These are phyloP conservation scores for Brachypodium distachyon DNA, from an alignment of 202 grass and related monocot genomes.

Conservation along the genomic window DNA sequence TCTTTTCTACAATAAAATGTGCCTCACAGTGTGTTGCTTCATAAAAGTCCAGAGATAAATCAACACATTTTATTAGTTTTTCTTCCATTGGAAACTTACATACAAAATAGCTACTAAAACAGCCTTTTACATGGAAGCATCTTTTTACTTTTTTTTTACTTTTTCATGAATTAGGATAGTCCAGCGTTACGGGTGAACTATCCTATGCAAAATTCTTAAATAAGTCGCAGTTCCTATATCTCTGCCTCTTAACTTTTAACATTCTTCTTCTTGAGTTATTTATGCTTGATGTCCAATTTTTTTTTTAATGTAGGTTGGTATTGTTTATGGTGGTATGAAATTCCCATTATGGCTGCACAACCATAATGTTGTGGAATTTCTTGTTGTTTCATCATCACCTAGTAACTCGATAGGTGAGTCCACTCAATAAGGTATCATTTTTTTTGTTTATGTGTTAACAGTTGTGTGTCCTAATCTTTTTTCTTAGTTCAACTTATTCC, in stretches of 20 bases:
- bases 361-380: constrained; percentile 53
- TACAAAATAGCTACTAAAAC: not conserved
- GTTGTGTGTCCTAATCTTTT: not conserved
- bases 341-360: constrained; percentile 57
- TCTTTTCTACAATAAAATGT: not conserved
- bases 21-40: not conserved
- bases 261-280: too few relatives aligned
- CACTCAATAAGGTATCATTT: not conserved
- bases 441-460: not conserved
- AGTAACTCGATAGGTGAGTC: constrained; percentile 50
- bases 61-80: not conserved
- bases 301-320: constrained; percentile 41
- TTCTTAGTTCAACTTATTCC: constrained; percentile 84
- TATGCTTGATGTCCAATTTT: not conserved
- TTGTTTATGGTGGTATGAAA: constrained; percentile 65
- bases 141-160: not conserved
- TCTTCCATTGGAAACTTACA: not conserved
- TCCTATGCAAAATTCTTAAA: not conserved
- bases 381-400: constrained; percentile 50
- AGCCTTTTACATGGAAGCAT: not conserved
- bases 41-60: not conserved
- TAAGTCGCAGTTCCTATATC: not conserved
- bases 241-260: not conserved
- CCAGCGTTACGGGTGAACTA: not conserved
- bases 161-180: not conserved